A percentile compares a stretch with the other conserved stretches of the same genome.
Conservation (phyloP, 805 yeast genomes). For the Cyberlindnera nakhonratchasimensis region DNA sequence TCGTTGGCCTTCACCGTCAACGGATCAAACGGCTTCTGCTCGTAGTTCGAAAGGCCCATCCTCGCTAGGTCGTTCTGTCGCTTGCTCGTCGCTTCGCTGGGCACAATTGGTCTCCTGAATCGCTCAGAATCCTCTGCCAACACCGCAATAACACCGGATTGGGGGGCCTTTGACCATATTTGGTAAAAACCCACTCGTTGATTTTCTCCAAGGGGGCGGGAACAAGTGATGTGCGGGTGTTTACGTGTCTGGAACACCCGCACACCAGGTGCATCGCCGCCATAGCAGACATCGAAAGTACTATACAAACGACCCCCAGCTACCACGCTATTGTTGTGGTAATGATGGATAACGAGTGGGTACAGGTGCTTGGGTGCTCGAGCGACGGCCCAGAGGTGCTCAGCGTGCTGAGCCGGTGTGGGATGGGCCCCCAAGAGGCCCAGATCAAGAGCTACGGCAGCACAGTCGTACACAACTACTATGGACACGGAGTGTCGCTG, state of each 20-base stretch:
- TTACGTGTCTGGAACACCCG: neutral
- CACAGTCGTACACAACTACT: constrained; percentile 21
- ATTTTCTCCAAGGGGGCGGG: no score
- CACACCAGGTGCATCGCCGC: no score
- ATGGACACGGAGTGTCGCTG: constrained; percentile 26
- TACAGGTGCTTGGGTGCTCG: neutral
- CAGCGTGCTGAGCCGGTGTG: neutral
- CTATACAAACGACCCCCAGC: neutral
- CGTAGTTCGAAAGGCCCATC: constrained; percentile 27
- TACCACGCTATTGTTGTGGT: no score
- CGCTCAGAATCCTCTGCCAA: no score
- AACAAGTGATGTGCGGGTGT: constrained; percentile 5
- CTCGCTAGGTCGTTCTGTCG: no score
- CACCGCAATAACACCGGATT: no score
- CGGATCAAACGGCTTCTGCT: constrained; percentile 58
- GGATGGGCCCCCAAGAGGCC: constrained; percentile 1
- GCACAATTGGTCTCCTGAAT: no score
- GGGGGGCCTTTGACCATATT: no score
- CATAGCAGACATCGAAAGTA: no score
- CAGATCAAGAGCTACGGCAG: constrained; percentile 1
- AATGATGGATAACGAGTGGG: neutral
- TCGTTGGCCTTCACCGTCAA: constrained; percentile 52
- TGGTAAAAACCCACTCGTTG: no score
- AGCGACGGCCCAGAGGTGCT: neutral
- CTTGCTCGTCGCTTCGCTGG: no score